Percentiles rank a stretch among this genome's conserved stretches.
Evolutionary conservation across 345 rosid species (phyloP).

Genomic region (Gossypium rotundifolium): DNA sequence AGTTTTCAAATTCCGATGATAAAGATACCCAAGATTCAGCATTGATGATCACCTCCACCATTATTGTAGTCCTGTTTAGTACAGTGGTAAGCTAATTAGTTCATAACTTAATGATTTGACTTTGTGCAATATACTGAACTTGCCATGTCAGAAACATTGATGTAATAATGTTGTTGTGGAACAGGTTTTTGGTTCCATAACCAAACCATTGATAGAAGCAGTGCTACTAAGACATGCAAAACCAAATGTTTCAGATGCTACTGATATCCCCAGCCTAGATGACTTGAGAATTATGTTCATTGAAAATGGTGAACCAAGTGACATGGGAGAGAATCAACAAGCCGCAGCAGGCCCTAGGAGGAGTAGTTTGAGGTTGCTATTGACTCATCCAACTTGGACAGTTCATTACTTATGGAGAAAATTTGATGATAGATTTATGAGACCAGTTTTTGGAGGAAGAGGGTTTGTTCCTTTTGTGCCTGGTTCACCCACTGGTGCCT

Average conservation of each 20-base stretch:
- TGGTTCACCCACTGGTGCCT: conserved; percentile 41
- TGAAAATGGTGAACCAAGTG: conserved; percentile 37
- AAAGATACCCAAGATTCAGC: conserved; percentile 21
- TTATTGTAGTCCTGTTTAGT: conserved; percentile 64
- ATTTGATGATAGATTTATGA: conserved; percentile 61
- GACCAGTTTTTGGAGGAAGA: conserved; percentile 68
- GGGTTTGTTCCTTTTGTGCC: conserved; percentile 56
- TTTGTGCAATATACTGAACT: background rate
- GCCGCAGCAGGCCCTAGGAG: conserved; percentile 5
- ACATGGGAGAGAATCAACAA: conserved; percentile 13
- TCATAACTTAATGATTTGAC: background rate
- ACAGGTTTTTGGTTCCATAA: conserved; percentile 62
- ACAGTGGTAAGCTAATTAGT: conserved; percentile 39
- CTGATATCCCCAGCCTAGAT: conserved; percentile 45
- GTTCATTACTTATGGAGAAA: conserved; percentile 64
- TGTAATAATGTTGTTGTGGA: background rate
- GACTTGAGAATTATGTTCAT: conserved; percentile 43
- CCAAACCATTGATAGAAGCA: conserved; percentile 53
- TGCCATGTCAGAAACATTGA: background rate
- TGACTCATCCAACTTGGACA: conserved; percentile 43
- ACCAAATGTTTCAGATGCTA: conserved; percentile 33
- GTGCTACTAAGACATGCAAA: conserved; percentile 33
- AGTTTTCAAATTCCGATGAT: conserved; percentile 33
- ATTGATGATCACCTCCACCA: conserved; percentile 49
- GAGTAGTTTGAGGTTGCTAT: conserved; percentile 40